Evolutionary conservation across 495 filamentous ascomycete genomes (phyloP).

Genomic region (Penicillium egyptiacum): DNA sequence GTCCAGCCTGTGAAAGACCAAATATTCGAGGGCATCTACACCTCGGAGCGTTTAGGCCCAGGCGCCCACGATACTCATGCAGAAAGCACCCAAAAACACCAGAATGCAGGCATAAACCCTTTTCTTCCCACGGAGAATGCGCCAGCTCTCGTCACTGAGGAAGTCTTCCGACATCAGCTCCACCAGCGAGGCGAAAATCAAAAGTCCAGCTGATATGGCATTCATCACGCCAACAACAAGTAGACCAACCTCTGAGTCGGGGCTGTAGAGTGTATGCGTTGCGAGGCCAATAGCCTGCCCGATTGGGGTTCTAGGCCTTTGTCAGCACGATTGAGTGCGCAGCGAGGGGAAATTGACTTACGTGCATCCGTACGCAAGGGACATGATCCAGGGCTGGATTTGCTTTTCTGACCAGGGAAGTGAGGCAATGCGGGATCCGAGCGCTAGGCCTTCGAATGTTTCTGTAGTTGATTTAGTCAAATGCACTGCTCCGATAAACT

Average conservation of each 20-base stretch:
- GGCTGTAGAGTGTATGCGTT: slow-evolving; percentile 60
- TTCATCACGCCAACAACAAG: slow-evolving; percentile 70
- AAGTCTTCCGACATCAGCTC: slow-evolving; percentile 66
- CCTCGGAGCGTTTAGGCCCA: slow-evolving; percentile 58
- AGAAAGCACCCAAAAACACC: slow-evolving; percentile 67
- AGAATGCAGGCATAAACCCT: slow-evolving; percentile 67
- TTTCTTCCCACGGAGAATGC: slow-evolving; percentile 59
- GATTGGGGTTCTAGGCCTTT: slow-evolving; percentile 63
- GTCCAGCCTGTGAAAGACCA: not conserved
- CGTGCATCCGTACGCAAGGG: slow-evolving; percentile 69
- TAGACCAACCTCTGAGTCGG: slow-evolving; percentile 60
- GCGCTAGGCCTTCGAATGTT: slow-evolving; percentile 66
- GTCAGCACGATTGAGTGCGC: slow-evolving; percentile 22
- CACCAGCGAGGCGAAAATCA: slow-evolving; percentile 62
- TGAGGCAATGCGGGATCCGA: slow-evolving; percentile 61
- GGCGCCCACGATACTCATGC: slow-evolving; percentile 83
- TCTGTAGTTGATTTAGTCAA: slow-evolving; percentile 32
- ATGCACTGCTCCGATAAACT: not conserved
- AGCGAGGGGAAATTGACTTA: slow-evolving; percentile 13
- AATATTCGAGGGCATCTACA: not conserved
- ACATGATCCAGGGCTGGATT: slow-evolving; percentile 72
- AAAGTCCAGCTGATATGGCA: slow-evolving; percentile 62
- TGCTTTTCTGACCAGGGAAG: slow-evolving; percentile 37
- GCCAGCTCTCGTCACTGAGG: slow-evolving; percentile 59
- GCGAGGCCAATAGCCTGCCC: slow-evolving; percentile 78